Conservation (phyloP, 495 filamentous ascomycete species). For the Neurospora intermedia region DNA sequence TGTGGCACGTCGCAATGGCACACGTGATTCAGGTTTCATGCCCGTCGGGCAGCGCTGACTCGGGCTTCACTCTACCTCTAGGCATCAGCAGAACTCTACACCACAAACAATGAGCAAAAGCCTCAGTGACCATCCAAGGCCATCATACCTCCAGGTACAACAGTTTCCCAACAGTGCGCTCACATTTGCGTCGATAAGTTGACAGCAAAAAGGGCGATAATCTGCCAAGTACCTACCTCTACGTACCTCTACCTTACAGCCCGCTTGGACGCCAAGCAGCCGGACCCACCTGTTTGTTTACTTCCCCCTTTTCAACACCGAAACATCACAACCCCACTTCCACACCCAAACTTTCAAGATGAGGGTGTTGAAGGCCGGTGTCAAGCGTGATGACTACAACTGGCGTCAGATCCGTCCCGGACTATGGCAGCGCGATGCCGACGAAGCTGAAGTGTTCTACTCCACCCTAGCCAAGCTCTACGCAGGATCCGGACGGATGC, state of each 20-base stretch:
- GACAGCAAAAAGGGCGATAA: not conserved
- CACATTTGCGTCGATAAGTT: not conserved
- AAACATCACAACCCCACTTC: not conserved
- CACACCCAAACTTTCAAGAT: not conserved
- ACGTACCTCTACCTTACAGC: too few species aligned
- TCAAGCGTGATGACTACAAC: not conserved
- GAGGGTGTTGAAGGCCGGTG: not conserved
- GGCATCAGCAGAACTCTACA: too few species aligned
- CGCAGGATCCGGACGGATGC: constrained; percentile 27
- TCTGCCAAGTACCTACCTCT: not conserved
- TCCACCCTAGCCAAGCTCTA: constrained; percentile 24
- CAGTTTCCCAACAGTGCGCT: too few species aligned
- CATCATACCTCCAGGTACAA: too few species aligned
- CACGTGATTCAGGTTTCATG: not conserved
- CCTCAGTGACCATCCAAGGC: too few species aligned
- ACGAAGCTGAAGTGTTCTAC: constrained; percentile 37
- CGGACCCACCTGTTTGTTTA: not conserved
- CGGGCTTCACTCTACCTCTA: not conserved
- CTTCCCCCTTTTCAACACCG: not conserved
- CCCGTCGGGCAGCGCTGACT: not conserved
- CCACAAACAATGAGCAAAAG: too few species aligned
- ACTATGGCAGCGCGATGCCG: constrained; percentile 31
- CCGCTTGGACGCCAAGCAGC: not conserved
- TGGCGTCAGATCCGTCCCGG: constrained; percentile 17
- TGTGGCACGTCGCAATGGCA: not conserved